Evolutionary conservation across 108 stramenopile genomes (phyloP), one percentile per base, ranked within the genome.

Genomic region (Conticribra guillardii): DNA sequence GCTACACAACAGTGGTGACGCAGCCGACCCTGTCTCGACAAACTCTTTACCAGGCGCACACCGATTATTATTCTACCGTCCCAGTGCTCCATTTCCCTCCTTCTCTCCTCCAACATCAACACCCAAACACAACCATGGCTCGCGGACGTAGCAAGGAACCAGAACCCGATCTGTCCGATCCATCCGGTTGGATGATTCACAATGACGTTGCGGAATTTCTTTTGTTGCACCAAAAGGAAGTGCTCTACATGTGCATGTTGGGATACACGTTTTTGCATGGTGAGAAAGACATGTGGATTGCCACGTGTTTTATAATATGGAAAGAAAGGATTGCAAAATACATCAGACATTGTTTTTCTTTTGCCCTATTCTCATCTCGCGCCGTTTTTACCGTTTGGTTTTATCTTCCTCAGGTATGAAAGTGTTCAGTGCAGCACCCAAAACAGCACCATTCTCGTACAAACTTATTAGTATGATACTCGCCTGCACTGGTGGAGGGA

Each of bases 401-500:
- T 16, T 67, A 5, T 41, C 37, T 41, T 9, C 51, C 31, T 11
- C 64, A 84, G 84, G 88, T 3, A 79, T 84, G 80, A 94, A 94
- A 67, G 80, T 94, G 8, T 94, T 90, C 64, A 63, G 76, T 15
- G 67, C 74, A 17, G 59, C 82, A 4, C 58, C 54, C 23, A 51
- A 67, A 47, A 67, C 79, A 22, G 56, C 73, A 21, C 46, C 89
- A 3, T 30, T 83, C 53, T 83, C 90, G 8, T 95, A 87, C 84
- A 87, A 84, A 62, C 82, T 96, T 53, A 63, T 96, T 52, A 69
- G 47, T 61, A 76, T 91, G 84, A 81, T 90, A 33, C 60, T 93
- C 14, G 84, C 85, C 5, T 93, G 89, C 54, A 92, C 89, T 18
- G 95, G 95, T 17, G 95, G 95, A 16, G 95, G 95, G 3, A 93